phyloP scores from a whole-genome alignment of 495 filamentous ascomycete species.

The Monascus purpureus region DNA sequence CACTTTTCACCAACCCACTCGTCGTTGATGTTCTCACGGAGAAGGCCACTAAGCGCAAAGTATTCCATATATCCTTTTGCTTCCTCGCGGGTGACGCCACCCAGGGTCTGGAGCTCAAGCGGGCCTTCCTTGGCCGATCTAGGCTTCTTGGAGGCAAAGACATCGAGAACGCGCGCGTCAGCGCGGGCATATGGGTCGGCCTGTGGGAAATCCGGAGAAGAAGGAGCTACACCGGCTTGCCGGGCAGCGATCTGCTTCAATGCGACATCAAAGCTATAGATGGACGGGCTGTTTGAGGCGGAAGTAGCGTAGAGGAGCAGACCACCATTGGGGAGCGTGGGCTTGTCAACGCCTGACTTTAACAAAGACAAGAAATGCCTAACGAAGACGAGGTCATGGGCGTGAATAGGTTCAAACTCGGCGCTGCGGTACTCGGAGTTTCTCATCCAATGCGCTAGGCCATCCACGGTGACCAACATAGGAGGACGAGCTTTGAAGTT shows the following conservation, averaged over 20 bases:
- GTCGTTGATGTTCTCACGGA: conserved; percentile 56
- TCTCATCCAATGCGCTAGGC: conserved; percentile 65
- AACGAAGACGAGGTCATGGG: conserved; percentile 69
- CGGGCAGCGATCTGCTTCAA: conserved; percentile 37
- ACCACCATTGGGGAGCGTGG: conserved; percentile 60
- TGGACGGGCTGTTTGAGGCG: conserved; percentile 45
- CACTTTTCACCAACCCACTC: conserved; percentile 69
- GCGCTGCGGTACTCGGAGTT: conserved; percentile 56
- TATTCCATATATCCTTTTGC: conserved; percentile 80
- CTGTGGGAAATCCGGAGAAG: conserved; percentile 31
- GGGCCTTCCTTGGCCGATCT: conserved; percentile 19
- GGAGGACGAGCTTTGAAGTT: conserved; percentile 50
- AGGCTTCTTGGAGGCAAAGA: conserved; percentile 21
- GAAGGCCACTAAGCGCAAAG: conserved; percentile 73
- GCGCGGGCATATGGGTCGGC: conserved; percentile 49
- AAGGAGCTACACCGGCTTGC: conserved; percentile 19
- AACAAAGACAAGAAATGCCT: conserved; percentile 62
- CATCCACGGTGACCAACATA: conserved; percentile 65
- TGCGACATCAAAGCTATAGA: conserved; percentile 50
- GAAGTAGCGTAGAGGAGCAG: conserved; percentile 61
- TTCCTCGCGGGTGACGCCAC: conserved; percentile 58
- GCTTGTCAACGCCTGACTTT: conserved; percentile 27
- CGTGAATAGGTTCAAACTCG: conserved; percentile 60
- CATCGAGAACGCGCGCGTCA: conserved; percentile 50
- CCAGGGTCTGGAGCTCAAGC: conserved; percentile 43